Percentiles rank a stretch among this genome's conserved stretches.
Evolutionary conservation across 1,284 basidiomycete species (phyloP).

Genomic region (Entoloma clypeatum): DNA sequence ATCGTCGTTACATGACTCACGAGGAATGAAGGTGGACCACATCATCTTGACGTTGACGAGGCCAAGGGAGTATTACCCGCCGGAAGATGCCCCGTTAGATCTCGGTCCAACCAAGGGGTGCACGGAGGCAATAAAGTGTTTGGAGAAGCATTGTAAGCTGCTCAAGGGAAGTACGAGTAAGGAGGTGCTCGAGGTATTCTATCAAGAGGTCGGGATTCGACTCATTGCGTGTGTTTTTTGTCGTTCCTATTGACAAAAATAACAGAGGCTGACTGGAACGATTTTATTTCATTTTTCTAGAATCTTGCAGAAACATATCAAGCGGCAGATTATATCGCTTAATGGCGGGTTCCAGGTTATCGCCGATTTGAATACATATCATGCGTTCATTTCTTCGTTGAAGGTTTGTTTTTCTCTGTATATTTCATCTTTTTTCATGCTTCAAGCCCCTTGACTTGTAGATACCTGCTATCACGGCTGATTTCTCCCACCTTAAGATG

Average conservation of each 20-base stretch:
- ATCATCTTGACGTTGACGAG: slow-evolving; percentile 82
- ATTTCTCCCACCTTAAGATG: slow-evolving; percentile 95
- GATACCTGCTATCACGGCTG: slow-evolving; percentile 68
- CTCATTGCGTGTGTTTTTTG: slow-evolving; percentile 70
- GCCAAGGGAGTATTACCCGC: slow-evolving; percentile 87
- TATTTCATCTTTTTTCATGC: not conserved
- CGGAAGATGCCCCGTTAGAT: slow-evolving; percentile 71
- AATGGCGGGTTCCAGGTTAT: slow-evolving; percentile 95
- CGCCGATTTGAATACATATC: slow-evolving; percentile 91
- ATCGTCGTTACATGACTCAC: not conserved
- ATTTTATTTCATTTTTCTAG: slow-evolving; percentile 36
- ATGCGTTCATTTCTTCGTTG: slow-evolving; percentile 81
- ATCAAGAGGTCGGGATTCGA: slow-evolving; percentile 93
- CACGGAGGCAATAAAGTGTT: slow-evolving; percentile 77
- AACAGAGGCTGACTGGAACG: too few relatives aligned
- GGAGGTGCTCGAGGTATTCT: slow-evolving; percentile 96
- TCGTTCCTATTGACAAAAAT: too few relatives aligned
- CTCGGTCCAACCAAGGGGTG: slow-evolving; percentile 86
- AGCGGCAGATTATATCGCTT: slow-evolving; percentile 93
- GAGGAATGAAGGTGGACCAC: slow-evolving; percentile 75
- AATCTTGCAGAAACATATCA: slow-evolving; percentile 94
- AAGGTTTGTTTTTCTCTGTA: slow-evolving; percentile 44
- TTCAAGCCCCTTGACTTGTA: slow-evolving; percentile 18
- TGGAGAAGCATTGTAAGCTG: slow-evolving; percentile 87
- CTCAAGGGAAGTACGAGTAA: slow-evolving; percentile 92